These are phyloP conservation scores for Candida arabinofermentans DNA, from an alignment of 805 yeast genomes.

Conservation along the genomic window DNA sequence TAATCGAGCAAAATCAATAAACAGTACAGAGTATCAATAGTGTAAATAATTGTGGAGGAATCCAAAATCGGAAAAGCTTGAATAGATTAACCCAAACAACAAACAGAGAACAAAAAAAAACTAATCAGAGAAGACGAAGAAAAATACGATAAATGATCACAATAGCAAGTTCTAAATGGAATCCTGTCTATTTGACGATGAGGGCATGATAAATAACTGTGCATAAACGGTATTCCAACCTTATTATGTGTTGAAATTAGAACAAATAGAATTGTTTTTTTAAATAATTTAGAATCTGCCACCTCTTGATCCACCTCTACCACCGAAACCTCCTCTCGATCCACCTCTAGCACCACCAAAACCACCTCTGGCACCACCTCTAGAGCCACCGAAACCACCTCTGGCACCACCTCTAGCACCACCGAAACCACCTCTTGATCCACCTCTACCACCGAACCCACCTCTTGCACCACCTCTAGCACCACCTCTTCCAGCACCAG, in stretches of 20 bases:
- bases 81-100: conserved; percentile 1
- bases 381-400: conserved; percentile 39
- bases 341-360: conserved; percentile 47
- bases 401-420: conserved; percentile 43
- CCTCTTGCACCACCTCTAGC: conserved; percentile 36
- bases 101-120: conserved; percentile 1
- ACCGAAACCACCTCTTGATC: conserved; percentile 38
- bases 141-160: neutral
- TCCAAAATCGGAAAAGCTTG: conserved; percentile 1
- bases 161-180: neutral
- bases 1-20: neutral
- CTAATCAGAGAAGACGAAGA: neutral
- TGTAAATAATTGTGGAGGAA: too few species aligned
- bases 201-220: neutral
- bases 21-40: too few species aligned
- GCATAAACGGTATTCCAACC: neutral
- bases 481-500: conserved; percentile 44
- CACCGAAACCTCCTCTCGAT: conserved; percentile 40
- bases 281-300: conserved; percentile 17
- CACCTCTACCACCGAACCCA: conserved; percentile 40
- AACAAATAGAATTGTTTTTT: neutral
- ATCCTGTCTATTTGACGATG: neutral
- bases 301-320: conserved; percentile 37
- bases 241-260: neutral
- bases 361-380: conserved; percentile 39